phyloP scores from a whole-genome alignment of 148 eudicot species.

The Rhododendron kiyosumense region DNA sequence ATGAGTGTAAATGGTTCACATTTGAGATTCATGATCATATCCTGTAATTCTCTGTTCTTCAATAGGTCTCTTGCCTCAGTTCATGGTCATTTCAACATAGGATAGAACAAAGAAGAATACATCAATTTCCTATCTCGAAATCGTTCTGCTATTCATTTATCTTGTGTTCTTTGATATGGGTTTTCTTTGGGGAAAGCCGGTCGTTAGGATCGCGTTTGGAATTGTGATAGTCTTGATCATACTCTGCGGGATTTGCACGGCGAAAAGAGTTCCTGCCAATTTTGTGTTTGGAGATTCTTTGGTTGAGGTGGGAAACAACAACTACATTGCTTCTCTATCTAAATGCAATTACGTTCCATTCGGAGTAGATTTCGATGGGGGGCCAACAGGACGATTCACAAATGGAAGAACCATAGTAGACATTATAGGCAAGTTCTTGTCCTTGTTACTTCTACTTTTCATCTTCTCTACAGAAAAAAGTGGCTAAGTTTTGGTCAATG shows the following conservation, averaged over 20 bases:
- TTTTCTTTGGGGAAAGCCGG: not conserved
- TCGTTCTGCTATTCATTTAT: not conserved
- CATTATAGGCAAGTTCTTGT: slow-evolving; percentile 40
- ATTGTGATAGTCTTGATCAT: not conserved
- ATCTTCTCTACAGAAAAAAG: not conserved
- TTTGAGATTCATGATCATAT: not conserved
- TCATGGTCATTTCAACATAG: not conserved
- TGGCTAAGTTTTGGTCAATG: not conserved
- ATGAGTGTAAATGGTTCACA: not conserved
- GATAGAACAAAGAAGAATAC: not conserved
- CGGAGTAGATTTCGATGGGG: slow-evolving; percentile 67
- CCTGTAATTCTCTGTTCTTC: not conserved
- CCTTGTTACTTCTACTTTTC: not conserved
- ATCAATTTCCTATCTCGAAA: not conserved
- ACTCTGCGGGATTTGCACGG: slow-evolving; percentile 7
- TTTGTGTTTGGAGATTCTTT: slow-evolving; percentile 85
- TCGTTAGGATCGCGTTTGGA: not conserved
- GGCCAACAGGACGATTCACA: slow-evolving; percentile 65
- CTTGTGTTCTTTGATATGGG: slow-evolving; percentile 3
- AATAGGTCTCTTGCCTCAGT: not conserved
- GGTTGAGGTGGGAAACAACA: slow-evolving; percentile 74
- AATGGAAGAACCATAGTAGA: slow-evolving; percentile 81
- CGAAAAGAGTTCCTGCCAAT: slow-evolving; percentile 34
- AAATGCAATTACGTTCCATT: slow-evolving; percentile 60
- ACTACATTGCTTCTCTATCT: slow-evolving; percentile 60